Percentiles rank a stretch among this genome's conserved stretches.
Evolutionary conservation across 2,329 filamentous ascomycete genomes (phyloP).

Genomic region (Claviceps pusilla): DNA sequence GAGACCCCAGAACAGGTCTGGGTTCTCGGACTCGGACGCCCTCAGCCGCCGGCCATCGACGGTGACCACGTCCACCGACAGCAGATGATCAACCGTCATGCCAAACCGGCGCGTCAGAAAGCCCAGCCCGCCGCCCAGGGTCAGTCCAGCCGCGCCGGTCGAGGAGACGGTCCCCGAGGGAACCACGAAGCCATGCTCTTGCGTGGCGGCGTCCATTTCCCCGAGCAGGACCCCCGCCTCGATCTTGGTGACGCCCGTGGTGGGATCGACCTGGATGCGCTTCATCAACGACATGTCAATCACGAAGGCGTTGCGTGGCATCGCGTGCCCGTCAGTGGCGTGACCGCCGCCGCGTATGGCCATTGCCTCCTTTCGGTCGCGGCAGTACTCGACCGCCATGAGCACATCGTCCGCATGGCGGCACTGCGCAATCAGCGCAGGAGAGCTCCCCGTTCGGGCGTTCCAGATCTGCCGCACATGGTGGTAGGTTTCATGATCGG

Average conservation of each 20-base stretch:
- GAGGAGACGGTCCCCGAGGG: background rate
- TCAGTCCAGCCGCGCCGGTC: constrained; percentile 1
- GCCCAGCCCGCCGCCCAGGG: constrained; percentile 1
- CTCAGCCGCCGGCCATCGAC: background rate
- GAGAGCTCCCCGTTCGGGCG: no score
- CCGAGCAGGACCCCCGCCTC: background rate
- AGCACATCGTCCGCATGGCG: no score
- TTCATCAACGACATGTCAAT: background rate
- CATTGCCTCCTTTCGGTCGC: no score
- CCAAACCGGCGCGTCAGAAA: background rate
- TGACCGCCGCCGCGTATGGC: no score
- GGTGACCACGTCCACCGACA: background rate
- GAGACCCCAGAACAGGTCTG: constrained; percentile 2
- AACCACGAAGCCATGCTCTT: background rate
- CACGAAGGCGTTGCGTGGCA: background rate
- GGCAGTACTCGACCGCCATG: no score
- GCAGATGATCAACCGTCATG: background rate
- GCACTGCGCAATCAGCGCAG: no score
- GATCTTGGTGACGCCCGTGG: background rate
- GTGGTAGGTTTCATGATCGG: no score
- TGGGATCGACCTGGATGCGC: background rate
- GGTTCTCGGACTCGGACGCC: background rate
- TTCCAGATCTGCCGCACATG: no score
- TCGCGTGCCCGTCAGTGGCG: background rate
- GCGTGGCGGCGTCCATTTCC: background rate